Conservation (phyloP, 371 early-diverging fungal genomes). For the Mortierella sp. region DNA sequence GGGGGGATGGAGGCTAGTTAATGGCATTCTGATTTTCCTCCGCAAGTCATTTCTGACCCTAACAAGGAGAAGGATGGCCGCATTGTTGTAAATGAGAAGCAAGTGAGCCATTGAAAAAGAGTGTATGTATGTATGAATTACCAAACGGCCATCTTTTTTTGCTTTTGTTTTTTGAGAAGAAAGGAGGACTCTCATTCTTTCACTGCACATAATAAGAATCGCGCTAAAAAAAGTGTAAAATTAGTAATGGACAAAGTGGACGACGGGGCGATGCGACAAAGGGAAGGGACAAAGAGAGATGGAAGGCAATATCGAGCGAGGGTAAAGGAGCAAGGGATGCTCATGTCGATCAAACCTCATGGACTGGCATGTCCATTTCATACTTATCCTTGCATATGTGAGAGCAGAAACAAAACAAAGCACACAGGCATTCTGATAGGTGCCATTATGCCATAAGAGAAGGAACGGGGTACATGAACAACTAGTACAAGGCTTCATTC, state of each 20-base stretch:
- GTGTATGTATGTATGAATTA: neutral
- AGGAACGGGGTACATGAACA: no score
- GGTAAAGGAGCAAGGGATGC: neutral
- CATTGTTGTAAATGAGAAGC: neutral
- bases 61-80: neutral
- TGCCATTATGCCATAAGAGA: no score
- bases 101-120: neutral
- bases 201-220: neutral
- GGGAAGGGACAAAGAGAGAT: neutral
- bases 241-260: no score
- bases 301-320: neutral
- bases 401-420: neutral
- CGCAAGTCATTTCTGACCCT: neutral
- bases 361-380: conserved; percentile 1
- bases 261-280: conserved; percentile 2
- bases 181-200: no score
- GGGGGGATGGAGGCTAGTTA: neutral
- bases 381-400: neutral
- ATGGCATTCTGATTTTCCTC: conserved; percentile 6
- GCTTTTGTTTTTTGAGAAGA: conserved; percentile 1
- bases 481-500: no score
- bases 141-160: neutral
- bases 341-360: conserved; percentile 5
- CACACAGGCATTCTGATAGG: no score
- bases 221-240: neutral